Conservation (phyloP, 495 filamentous ascomycete genomes). For the Penicillium alfredii region DNA sequence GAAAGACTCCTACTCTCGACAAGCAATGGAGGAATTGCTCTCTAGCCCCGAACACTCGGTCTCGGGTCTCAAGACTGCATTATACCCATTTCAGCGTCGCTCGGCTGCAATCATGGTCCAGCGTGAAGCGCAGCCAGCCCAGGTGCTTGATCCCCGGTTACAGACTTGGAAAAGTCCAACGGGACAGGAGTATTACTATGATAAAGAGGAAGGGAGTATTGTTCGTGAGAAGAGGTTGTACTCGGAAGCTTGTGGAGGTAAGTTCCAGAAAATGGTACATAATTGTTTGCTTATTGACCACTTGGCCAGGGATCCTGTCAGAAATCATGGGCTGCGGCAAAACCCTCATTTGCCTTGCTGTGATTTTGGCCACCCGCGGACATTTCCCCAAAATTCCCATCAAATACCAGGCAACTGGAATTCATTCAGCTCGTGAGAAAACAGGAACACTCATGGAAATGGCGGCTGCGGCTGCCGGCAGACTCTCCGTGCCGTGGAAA, state of each 20-base stretch:
- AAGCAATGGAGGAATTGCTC: slow-evolving; percentile 60
- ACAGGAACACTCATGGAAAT: slow-evolving; percentile 59
- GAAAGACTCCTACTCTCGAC: slow-evolving; percentile 47
- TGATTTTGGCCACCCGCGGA: slow-evolving; percentile 74
- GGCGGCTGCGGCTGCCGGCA: slow-evolving; percentile 63
- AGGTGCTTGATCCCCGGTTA: slow-evolving; percentile 69
- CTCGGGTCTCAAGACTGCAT: slow-evolving; percentile 55
- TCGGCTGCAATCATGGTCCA: slow-evolving; percentile 85
- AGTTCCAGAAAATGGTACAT: slow-evolving; percentile 2
- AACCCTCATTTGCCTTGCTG: slow-evolving; percentile 77
- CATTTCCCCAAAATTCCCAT: slow-evolving; percentile 62
- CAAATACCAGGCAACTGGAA: slow-evolving; percentile 45
- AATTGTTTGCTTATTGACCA: background rate
- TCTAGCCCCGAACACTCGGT: slow-evolving; percentile 29
- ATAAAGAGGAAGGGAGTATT: slow-evolving; percentile 55
- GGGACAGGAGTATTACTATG: slow-evolving; percentile 64
- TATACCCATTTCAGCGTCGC: slow-evolving; percentile 76
- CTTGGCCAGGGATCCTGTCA: slow-evolving; percentile 33
- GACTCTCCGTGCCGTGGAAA: slow-evolving; percentile 64
- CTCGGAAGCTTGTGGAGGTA: slow-evolving; percentile 68
- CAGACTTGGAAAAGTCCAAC: slow-evolving; percentile 49
- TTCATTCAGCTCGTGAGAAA: slow-evolving; percentile 30
- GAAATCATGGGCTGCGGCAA: slow-evolving; percentile 75
- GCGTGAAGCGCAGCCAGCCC: slow-evolving; percentile 60
- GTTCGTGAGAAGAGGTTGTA: slow-evolving; percentile 61